Evolutionary conservation across 129 eudicot genomes (phyloP), one percentile per base, ranked within the genome.

Genomic region (Pulicaria dysenterica): DNA sequence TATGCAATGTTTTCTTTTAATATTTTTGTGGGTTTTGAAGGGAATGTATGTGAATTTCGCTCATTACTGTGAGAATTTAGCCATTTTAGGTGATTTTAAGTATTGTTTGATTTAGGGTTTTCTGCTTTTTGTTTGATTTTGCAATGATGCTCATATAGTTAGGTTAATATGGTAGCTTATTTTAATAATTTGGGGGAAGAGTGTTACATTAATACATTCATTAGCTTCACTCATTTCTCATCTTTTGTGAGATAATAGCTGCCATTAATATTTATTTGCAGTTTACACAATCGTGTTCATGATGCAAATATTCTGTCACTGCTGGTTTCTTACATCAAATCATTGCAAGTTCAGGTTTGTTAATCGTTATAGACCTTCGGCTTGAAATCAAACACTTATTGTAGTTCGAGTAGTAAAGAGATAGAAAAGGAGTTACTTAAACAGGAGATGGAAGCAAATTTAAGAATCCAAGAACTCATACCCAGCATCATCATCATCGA

Each of bases 311-410:
- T 75, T 80, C 74, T 61, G 62, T 62, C 69, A 75, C 66, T 31
- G 85, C 82, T 61, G 83, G 89, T 40, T 74, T 83, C 69, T 80
- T 89, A 3, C 67, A 71, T 70, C 83, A 67, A 73, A 69, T 87
- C 71, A 66, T 74, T 73, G 96, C 98, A 60, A 84, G 86, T 84
- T 85, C 88, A 86, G 96, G 98, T 89, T 80, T 65, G 86, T 83
- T 24, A 24, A 24, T 24, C 31, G n/a, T n/a, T n/a, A n/a, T n/a
- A n/a, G n/a, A n/a, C n/a, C n/a, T n/a, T n/a, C n/a, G n/a, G n/a
- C n/a, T n/a, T n/a, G n/a, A n/a, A n/a, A n/a, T n/a, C n/a, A n/a
- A n/a, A n/a, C n/a, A n/a, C n/a, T n/a, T n/a, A n/a, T n/a, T n/a
- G n/a, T n/a, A n/a, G 31, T 61, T 73, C 38, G 41, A 42, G 17